Evolutionary conservation across 73 alveolate species (phyloP), one percentile per base, ranked within the genome.

Genomic region (Paramecium pentaurelia): DNA sequence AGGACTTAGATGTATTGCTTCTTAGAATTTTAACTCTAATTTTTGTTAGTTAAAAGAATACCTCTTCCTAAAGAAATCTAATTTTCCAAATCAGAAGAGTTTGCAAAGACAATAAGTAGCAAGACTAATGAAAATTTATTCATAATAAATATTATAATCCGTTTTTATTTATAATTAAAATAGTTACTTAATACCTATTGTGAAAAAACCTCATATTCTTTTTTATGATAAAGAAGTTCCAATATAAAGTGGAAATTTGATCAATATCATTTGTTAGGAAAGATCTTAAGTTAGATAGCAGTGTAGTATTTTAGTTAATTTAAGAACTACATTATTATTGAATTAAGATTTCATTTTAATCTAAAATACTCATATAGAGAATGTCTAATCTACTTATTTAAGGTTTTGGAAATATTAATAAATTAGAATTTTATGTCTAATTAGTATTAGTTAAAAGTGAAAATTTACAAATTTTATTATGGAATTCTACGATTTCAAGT

Each of bases 111-210:
- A 28, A 64, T 42, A 32, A 64, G 47, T 16, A 64, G 22, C 84
- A 64, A 64, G 84, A 64, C 84, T 64, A 64, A 64, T 32, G 27
- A 16, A 34, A 64, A 64, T 64, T 64, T 64, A 32, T 64, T 64
- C 84, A 64, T 64, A 25, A 64, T 11, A 64, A 32, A 64, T 64
- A 64, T 64, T 64, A 64, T 64, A 64, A 64, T 64, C 84, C 84
- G 84, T 64, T 64, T 64, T 64, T 64, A 54, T 54, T n/a, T 54
- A 54, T 54, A n/a, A 54, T 54, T 18, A 22, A 25, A 54, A 54
- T 54, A 54, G 36, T 54, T 54, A 22, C 70, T 18, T 54, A 54
- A 54, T 54, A 54, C 70, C 70, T 54, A 54, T 54, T 54, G 70
- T 54, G 60, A 54, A 54, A 54, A 7, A 40, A 40, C 16, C 49